Conservation (phyloP, 352 stramenopile genomes). For the Peronospora farinosa region DNA sequence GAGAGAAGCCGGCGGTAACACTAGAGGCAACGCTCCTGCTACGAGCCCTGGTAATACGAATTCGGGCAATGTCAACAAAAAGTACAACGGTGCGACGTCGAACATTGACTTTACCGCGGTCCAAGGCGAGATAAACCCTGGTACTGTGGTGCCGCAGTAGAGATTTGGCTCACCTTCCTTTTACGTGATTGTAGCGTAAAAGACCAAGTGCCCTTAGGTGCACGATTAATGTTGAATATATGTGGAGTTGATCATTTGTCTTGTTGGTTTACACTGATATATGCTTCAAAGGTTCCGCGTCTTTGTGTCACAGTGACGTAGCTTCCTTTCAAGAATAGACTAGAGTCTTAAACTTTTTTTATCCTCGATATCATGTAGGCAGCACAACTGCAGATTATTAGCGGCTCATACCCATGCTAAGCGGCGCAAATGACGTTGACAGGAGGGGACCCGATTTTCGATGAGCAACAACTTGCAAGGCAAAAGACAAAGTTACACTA, state of each 20-base stretch:
- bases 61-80: constrained; percentile 4
- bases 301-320: too few relatives aligned
- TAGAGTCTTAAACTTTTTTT: too few relatives aligned
- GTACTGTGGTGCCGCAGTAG: constrained; percentile 5
- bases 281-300: neutral
- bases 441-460: too few relatives aligned
- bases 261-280: neutral
- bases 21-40: neutral
- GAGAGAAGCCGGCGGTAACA: too few relatives aligned
- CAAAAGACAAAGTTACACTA: too few relatives aligned
- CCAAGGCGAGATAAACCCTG: constrained; percentile 3
- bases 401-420: too few relatives aligned
- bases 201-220: constrained; percentile 22
- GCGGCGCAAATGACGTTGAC: too few relatives aligned
- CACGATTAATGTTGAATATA: constrained; percentile 29
- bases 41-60: neutral
- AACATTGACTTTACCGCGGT: constrained; percentile 25
- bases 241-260: too few relatives aligned
- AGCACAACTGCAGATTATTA: too few relatives aligned
- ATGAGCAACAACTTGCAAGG: too few relatives aligned
- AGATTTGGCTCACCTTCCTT: constrained; percentile 4
- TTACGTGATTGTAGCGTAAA: constrained; percentile 35
- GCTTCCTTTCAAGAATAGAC: too few relatives aligned
- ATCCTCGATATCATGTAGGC: too few relatives aligned
- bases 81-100: constrained; percentile 24